These are phyloP conservation scores for Simmondsia chinensis DNA, from an alignment of 148 eudicot genomes.

Conservation along the genomic window DNA sequence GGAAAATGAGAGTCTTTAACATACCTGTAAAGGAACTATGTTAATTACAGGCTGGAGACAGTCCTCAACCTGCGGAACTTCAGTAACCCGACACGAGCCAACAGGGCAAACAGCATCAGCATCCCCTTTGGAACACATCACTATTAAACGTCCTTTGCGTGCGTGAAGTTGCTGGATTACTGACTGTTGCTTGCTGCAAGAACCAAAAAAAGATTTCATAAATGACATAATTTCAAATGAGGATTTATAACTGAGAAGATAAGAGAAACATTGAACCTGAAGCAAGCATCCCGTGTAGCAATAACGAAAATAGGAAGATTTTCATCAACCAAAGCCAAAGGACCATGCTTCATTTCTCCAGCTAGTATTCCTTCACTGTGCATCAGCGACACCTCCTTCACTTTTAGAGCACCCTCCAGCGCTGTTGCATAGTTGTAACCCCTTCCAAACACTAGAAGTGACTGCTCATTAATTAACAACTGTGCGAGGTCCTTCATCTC, in stretches of 20 bases:
- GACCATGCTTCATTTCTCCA: slow-evolving; percentile 99
- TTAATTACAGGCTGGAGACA: slow-evolving; percentile 97
- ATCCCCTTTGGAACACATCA: slow-evolving; percentile 87
- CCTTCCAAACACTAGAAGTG: slow-evolving; percentile 96
- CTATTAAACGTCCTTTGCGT: slow-evolving; percentile 87
- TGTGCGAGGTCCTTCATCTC: slow-evolving; percentile 94
- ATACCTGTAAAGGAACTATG: slow-evolving; percentile 93
- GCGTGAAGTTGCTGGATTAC: slow-evolving; percentile 99
- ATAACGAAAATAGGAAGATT: slow-evolving; percentile 86
- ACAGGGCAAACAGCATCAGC: slow-evolving; percentile 62
- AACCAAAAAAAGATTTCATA: not conserved
- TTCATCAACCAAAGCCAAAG: slow-evolving; percentile 90
- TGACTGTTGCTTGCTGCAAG: slow-evolving; percentile 89
- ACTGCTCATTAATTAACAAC: slow-evolving; percentile 70
- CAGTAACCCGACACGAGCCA: slow-evolving; percentile 71
- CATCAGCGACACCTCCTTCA: slow-evolving; percentile 95
- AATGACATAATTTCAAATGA: not conserved
- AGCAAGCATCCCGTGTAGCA: slow-evolving; percentile 90
- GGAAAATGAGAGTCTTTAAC: not conserved
- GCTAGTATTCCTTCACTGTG: slow-evolving; percentile 99
- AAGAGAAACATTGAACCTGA: slow-evolving; percentile 51
- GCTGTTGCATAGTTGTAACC: slow-evolving; percentile 98
- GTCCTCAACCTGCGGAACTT: slow-evolving; percentile 89
- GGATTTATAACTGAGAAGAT: not conserved
- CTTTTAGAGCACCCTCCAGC: slow-evolving; percentile 94